Evolutionary conservation across 2,329 filamentous ascomycete genomes (phyloP).

Genomic region (Colletotrichum lupini): DNA sequence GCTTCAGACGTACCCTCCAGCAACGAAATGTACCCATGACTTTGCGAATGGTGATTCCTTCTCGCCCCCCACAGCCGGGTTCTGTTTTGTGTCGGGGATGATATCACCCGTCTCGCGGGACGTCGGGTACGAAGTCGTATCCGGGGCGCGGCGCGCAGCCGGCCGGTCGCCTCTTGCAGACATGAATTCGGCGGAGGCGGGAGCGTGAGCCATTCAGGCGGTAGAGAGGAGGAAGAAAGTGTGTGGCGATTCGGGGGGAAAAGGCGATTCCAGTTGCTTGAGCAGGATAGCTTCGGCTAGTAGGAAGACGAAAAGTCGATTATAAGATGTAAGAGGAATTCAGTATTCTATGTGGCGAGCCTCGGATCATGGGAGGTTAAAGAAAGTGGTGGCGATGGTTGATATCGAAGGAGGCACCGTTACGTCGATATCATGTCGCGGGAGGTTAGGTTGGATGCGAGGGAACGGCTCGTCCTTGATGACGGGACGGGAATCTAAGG

Average conservation of each 20-base stretch:
- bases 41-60: constrained; percentile 69
- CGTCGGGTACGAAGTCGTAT: constrained; percentile 33
- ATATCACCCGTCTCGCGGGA: constrained; percentile 72
- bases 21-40: constrained; percentile 92
- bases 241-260: background rate
- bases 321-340: background rate
- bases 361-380: background rate
- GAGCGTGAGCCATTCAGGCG: constrained; percentile 46
- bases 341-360: background rate
- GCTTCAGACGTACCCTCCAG: constrained; percentile 78
- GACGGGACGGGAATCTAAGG: background rate
- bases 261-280: background rate
- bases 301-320: background rate
- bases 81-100: constrained; percentile 54
- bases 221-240: background rate
- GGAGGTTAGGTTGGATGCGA: background rate
- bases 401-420: background rate
- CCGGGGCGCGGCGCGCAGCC: constrained; percentile 15
- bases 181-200: constrained; percentile 41
- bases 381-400: background rate
- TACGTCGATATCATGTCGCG: constrained; percentile 18
- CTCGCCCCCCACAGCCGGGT: constrained; percentile 37
- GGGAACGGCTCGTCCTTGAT: constrained; percentile 15
- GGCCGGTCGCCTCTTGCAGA: constrained; percentile 45
- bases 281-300: background rate